These are phyloP conservation scores for Atkinsonella texensis DNA, from an alignment of 2,329 filamentous ascomycete genomes.

Conservation along the genomic window DNA sequence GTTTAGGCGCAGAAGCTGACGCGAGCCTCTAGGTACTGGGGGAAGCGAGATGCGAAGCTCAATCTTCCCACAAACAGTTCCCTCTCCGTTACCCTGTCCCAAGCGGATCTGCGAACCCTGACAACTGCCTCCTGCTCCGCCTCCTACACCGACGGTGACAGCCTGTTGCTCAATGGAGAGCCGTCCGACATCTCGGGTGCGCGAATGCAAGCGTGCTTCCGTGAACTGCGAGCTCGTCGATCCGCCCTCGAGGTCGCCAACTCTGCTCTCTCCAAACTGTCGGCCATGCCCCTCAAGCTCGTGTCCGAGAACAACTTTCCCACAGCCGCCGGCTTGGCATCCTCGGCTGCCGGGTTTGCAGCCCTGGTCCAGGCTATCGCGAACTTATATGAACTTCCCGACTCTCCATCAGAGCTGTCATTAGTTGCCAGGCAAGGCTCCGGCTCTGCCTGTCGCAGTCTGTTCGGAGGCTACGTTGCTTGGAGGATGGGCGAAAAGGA, in stretches of 20 bases:
- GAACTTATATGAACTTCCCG: slow-evolving; percentile 76
- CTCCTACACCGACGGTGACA: slow-evolving; percentile 52
- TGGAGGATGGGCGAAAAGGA: slow-evolving; percentile 69
- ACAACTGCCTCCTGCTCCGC: slow-evolving; percentile 88
- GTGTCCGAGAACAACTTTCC: slow-evolving; percentile 99
- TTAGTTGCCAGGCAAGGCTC: slow-evolving; percentile 87
- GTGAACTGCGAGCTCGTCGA: slow-evolving; percentile 69
- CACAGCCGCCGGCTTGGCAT: slow-evolving; percentile 80
- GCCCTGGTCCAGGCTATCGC: slow-evolving; percentile 75
- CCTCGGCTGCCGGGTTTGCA: slow-evolving; percentile 57
- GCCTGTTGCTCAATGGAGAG: slow-evolving; percentile 73
- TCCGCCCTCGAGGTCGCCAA: slow-evolving; percentile 61
- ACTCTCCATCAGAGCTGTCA: slow-evolving; percentile 71
- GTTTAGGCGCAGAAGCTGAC: background rate
- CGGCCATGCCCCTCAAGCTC: slow-evolving; percentile 64
- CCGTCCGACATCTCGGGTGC: slow-evolving; percentile 76
- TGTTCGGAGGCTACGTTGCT: slow-evolving; percentile 93
- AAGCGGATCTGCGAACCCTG: slow-evolving; percentile 85
- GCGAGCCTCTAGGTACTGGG: slow-evolving; percentile 57
- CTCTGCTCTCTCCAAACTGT: slow-evolving; percentile 68
- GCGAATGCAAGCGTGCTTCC: slow-evolving; percentile 88
- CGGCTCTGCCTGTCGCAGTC: slow-evolving; percentile 81
- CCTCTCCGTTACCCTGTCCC: slow-evolving; percentile 89
- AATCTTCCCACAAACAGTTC: slow-evolving; percentile 98
- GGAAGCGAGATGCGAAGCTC: slow-evolving; percentile 84